Conservation (phyloP, 2,329 filamentous ascomycete genomes). For the Diaporthe citriasiana region DNA sequence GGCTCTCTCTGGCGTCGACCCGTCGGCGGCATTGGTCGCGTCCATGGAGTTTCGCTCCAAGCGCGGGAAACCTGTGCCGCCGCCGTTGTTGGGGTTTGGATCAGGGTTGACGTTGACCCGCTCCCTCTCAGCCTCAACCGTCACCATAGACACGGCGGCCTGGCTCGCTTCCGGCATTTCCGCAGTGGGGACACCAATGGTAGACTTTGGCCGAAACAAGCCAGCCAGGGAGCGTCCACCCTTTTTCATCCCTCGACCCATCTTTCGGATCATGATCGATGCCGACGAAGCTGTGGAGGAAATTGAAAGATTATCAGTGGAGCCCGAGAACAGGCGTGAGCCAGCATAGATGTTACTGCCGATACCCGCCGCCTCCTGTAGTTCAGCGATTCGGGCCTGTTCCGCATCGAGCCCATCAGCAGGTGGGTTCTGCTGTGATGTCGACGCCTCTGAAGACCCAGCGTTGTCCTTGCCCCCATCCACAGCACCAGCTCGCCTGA, state of each 20-base stretch:
- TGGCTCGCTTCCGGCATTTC: slow-evolving; percentile 80
- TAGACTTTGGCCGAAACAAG: slow-evolving; percentile 93
- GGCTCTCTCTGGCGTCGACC: slow-evolving; percentile 61
- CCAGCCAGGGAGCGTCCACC: slow-evolving; percentile 91
- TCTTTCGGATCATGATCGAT: slow-evolving; percentile 96
- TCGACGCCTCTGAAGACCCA: slow-evolving; percentile 59
- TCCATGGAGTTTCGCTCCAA: slow-evolving; percentile 87
- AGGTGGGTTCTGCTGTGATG: slow-evolving; percentile 67
- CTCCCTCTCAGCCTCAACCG: slow-evolving; percentile 92
- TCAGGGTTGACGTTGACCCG: slow-evolving; percentile 82
- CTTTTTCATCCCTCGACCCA: slow-evolving; percentile 99
- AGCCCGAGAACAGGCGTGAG: slow-evolving; percentile 86
- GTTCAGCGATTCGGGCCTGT: slow-evolving; percentile 90
- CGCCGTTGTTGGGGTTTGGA: slow-evolving; percentile 75
- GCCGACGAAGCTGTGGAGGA: slow-evolving; percentile 91
- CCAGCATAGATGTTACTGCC: slow-evolving; percentile 95
- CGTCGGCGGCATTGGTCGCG: slow-evolving; percentile 64
- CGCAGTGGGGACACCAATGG: slow-evolving; percentile 81
- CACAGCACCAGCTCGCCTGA: slow-evolving; percentile 80
- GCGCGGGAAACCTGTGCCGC: slow-evolving; percentile 86
- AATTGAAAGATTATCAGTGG: slow-evolving; percentile 94
- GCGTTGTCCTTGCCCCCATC: slow-evolving; percentile 54
- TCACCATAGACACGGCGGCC: slow-evolving; percentile 94
- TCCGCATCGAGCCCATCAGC: slow-evolving; percentile 82
- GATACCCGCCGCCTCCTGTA: slow-evolving; percentile 92